Conservation (phyloP, 192 early-diverging fungal genomes). For the Umbelopsis sp. region DNA sequence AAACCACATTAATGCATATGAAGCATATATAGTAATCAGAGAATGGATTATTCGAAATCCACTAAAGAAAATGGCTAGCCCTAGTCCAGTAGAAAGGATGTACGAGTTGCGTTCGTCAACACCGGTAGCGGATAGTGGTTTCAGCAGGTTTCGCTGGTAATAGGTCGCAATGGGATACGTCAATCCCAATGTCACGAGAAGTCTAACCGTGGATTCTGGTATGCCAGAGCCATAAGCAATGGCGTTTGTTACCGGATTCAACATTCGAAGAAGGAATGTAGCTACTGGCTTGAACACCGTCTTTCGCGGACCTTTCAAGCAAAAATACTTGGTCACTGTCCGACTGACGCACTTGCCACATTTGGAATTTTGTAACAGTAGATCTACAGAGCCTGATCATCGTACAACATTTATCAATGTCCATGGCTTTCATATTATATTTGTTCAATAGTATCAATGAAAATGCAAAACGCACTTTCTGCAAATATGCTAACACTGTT, state of each 20-base stretch:
- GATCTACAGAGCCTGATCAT: no score
- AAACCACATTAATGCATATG: constrained; percentile 46
- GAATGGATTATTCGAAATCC: constrained; percentile 53
- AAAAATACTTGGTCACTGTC: no score
- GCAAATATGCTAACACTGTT: no score
- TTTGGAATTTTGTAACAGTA: no score
- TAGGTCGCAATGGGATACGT: constrained; percentile 50
- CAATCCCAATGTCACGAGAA: constrained; percentile 49
- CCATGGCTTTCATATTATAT: no score
- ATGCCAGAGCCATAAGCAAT: constrained; percentile 42
- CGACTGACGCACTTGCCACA: no score
- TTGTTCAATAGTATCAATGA: no score
- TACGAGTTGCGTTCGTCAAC: constrained; percentile 50
- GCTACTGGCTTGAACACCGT: background rate
- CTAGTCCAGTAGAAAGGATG: constrained; percentile 47
- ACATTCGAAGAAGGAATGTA: background rate
- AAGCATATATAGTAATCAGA: constrained; percentile 45
- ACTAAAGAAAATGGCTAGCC: constrained; percentile 52
- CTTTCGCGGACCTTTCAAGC: background rate
- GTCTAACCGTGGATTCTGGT: constrained; percentile 53
- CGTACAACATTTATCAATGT: no score
- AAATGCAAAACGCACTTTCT: no score
- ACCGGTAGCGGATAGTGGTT: constrained; percentile 34
- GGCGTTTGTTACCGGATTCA: constrained; percentile 15
- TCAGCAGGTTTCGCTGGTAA: constrained; percentile 32